Base-by-base conservation (phyloP, 2,329 filamentous ascomycete genomes). In the Colletotrichum eremochloae region DNA sequence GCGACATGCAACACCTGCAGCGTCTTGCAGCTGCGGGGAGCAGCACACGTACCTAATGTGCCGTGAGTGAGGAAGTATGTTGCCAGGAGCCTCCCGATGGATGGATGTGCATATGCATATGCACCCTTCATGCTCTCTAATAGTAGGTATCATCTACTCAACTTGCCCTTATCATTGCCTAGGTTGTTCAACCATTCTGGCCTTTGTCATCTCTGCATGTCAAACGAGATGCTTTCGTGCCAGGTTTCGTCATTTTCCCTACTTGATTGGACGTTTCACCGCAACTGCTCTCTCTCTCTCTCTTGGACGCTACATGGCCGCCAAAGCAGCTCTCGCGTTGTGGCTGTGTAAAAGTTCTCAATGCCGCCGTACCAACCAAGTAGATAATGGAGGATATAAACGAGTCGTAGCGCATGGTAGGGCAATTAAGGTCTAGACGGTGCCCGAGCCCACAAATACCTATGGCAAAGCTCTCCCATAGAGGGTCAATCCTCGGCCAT, bases 1-100 rank as follows among this genome's bases (percentile, higher is more conserved):
- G 58, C 58, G 48, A 31, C 58, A 12, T 72, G 67, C 67, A 70
- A 46, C 52, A 31, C 58, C 15, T 72, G 67, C 67, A 70, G 44
- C 52, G 42, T 44, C 40, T 44, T 36, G 56, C 33, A 55, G 31
- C 38, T 36, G 57, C 29, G 36, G 36, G 36, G 36, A 38, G 11
- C 11, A 11, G 36, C 24, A 24, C 24, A 24, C 24, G 24, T 24
- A 24, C 24, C 24, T 24, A 24, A 24, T 24, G 24, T 24, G 24
- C 24, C 24, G 24, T 24, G 24, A 24, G 24, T 9, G 36, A 38
- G 36, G 46, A 24, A 11, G 42, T 24, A n/a, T 52, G n/a, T 18
- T 40, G 24, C 24, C 18, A n/a, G 44, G 67, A 62, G 38, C 64
- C 42, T 67, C 63, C 46, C 15, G 38, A 5, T 40, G 38, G 12